Evolutionary conservation across 2,329 filamentous ascomycete genomes (phyloP), one percentile per base, ranked within the genome.

Genomic region (Akanthomyces lecanii): DNA sequence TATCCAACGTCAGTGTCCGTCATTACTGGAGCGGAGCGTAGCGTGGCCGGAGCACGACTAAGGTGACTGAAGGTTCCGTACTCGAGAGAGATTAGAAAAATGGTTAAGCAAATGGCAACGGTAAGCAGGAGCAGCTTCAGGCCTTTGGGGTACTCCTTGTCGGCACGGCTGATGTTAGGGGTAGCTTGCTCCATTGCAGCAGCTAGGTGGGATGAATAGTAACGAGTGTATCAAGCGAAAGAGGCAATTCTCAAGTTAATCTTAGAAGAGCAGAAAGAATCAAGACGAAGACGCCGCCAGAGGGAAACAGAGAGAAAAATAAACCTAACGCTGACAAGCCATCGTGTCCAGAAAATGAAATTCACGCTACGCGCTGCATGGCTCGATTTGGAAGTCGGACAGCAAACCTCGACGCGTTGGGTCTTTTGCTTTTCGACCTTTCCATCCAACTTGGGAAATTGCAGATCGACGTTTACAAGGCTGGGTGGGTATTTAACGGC

Each of bases 81-180:
- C 55, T 48, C 55, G 55, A 58, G 42, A 58, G 55, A 58, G 23
- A 58, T 58, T 10, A 58, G 40, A 36, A 48, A 58, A 4, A 38
- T 58, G 25, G 55, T 48, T 4, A 33, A 48, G 42, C 42, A 58
- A 58, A 58, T 58, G 18, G 55, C 23, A 58, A 58, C 10, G 16
- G 42, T 36, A 2, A 58, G 23, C 10, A 58, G 55, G 42, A 57
- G 18, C 11, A 58, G 42, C 45, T 45, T 38, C 12, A 47, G n/a
- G 28, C 55, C 28, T 18, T 58, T 38, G 18, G 14, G 55, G 21
- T 50, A 58, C 1, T 58, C 55, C n/a, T 50, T 50, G 30, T 50
- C 30, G 42, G 53, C 36, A 55, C 38, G 33, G 6, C n/a, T 40
- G 21, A 53, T 4, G 51, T 4, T 40, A n/a, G 51, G 51, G 33